phyloP scores from a whole-genome alignment of 2,329 filamentous ascomycete species.

The Fusarium tjaetaba region DNA sequence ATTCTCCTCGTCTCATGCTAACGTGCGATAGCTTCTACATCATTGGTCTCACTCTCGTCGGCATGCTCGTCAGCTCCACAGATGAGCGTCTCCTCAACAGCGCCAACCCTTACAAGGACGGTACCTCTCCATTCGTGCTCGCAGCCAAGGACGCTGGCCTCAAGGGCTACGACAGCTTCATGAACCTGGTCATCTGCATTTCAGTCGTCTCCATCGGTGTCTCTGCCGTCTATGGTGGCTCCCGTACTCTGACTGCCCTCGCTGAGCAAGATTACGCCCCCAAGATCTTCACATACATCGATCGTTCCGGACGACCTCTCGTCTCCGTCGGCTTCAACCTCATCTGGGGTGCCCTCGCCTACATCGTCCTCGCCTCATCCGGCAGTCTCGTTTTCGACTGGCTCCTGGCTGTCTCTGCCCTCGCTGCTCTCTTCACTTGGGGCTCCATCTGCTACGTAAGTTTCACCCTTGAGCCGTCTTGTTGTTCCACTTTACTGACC shows the following conservation, averaged over 20 bases:
- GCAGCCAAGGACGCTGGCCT: slow-evolving; percentile 60
- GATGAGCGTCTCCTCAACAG: slow-evolving; percentile 55
- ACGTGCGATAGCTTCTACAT: slow-evolving; percentile 53
- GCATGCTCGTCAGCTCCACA: slow-evolving; percentile 56
- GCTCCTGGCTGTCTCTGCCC: slow-evolving; percentile 71
- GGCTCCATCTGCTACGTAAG: slow-evolving; percentile 65
- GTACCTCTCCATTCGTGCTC: slow-evolving; percentile 62
- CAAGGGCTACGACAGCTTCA: slow-evolving; percentile 58
- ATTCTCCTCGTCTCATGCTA: neutral
- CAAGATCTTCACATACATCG: slow-evolving; percentile 63
- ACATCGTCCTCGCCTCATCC: slow-evolving; percentile 55
- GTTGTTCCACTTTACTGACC: neutral
- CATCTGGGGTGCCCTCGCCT: slow-evolving; percentile 59
- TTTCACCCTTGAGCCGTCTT: fast-evolving
- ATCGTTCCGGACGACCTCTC: slow-evolving; percentile 63
- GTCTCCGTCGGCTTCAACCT: slow-evolving; percentile 57
- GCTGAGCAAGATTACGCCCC: slow-evolving; percentile 66
- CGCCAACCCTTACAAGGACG: slow-evolving; percentile 41
- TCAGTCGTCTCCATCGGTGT: slow-evolving; percentile 65
- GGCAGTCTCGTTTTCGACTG: slow-evolving; percentile 68
- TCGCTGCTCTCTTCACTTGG: slow-evolving; percentile 73
- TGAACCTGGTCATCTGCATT: slow-evolving; percentile 64
- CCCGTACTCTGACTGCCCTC: slow-evolving; percentile 65
- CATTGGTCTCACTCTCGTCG: slow-evolving; percentile 60
- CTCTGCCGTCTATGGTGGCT: slow-evolving; percentile 64